Base-by-base conservation (phyloP, 805 yeast species). In the Kuraishia hungarica region DNA sequence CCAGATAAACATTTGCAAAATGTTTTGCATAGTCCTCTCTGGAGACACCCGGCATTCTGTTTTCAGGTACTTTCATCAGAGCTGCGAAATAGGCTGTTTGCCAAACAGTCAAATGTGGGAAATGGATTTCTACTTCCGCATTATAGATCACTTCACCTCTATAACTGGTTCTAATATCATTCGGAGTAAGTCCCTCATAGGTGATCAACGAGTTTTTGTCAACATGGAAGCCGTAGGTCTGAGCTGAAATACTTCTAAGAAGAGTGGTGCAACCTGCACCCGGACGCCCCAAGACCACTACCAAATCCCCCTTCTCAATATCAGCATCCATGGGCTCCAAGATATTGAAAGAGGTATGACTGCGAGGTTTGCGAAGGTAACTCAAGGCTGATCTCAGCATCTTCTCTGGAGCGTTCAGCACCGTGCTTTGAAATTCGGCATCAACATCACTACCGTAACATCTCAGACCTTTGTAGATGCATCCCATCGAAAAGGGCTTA, bases 351-450 rank as follows among this genome's bases (percentile, higher is more conserved):
- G 63, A 72, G n/a, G 17, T 13, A 6, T 35, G 43, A 19, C 47
- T 28, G n/a, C 19, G 7, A 7, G 66, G 53, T 11, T 61, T 56
- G n/a, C 11, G 43, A 13, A 35, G 43, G n/a, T 6, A 35, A 47
- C 60, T 56, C 2, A 61, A 1, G 1, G 43, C 52, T 49, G 63
- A 61, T 2, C 58, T 58, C 23, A 59, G 47, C 24, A 54, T 46
- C 54, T 70, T 71, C 2, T 58, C 57, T 1, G 72, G 69, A 2
- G 68, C 58, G 61, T 83, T 86, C 19, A 76, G 62, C 2, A 82
- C 79, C 2, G 86, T 85, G 11, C 82, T 70, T 64, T 85, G 91
- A 68, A 83, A 87, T 64, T 83, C 89, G 2, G 86, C 76, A 62
- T 78, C 84, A 2, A 76, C 67, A 21, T 83, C 81, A 46, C 71